These are phyloP conservation scores for Eutrema japonicum DNA, from an alignment of 345 rosid genomes.

Conservation along the genomic window DNA sequence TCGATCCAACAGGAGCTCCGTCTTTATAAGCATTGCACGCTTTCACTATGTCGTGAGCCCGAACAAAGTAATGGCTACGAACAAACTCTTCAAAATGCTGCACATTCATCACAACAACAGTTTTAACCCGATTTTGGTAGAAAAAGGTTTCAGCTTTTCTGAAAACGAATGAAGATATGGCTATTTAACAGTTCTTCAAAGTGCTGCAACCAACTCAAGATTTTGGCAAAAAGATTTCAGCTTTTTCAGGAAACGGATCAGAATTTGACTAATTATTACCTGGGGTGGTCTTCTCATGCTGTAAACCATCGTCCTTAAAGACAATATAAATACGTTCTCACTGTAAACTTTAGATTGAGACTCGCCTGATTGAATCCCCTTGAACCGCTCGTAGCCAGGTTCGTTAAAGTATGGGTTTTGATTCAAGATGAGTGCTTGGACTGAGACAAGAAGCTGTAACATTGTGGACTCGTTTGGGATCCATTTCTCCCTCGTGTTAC, in stretches of 20 bases:
- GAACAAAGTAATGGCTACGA: slow-evolving; percentile 59
- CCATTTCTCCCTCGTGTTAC: slow-evolving; percentile 80
- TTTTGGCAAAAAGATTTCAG: neutral
- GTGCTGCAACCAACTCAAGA: too few relatives aligned
- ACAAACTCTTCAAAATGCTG: slow-evolving; percentile 87
- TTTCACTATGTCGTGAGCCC: slow-evolving; percentile 61
- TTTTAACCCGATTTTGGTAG: neutral
- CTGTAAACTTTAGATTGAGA: slow-evolving; percentile 56
- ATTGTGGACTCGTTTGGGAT: slow-evolving; percentile 76
- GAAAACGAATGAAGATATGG: neutral
- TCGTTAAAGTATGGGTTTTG: slow-evolving; percentile 91
- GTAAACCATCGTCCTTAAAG: slow-evolving; percentile 76
- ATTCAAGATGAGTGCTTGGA: slow-evolving; percentile 92
- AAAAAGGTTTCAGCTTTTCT: neutral
- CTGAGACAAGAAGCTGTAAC: slow-evolving; percentile 90
- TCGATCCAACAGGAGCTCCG: slow-evolving; percentile 75
- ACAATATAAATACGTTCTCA: slow-evolving; percentile 64
- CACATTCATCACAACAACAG: slow-evolving; percentile 33
- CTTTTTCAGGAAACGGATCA: neutral
- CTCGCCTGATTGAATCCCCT: slow-evolving; percentile 62
- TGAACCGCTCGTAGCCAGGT: slow-evolving; percentile 61
- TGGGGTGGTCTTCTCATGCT: slow-evolving; percentile 71
- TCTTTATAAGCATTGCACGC: slow-evolving; percentile 77
- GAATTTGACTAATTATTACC: slow-evolving; percentile 49
- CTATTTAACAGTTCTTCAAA: neutral